These are phyloP conservation scores for Puccinia horiana DNA, from an alignment of 1,284 basidiomycete genomes.

Conservation along the genomic window DNA sequence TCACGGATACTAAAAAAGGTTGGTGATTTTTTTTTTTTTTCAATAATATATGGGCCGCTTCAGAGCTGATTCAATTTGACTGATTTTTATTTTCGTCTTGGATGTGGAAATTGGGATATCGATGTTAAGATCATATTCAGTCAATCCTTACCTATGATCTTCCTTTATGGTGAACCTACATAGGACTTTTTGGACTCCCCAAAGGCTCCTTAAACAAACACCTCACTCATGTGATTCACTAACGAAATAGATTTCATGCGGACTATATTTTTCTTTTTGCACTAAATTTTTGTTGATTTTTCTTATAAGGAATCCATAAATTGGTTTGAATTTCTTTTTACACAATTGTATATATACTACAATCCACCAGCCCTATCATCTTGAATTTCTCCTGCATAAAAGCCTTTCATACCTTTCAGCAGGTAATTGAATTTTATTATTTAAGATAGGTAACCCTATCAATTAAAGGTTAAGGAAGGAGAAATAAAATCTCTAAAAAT, in stretches of 20 bases:
- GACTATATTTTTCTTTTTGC: not conserved
- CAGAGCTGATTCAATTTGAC: not conserved
- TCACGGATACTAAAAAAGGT: constrained; percentile 5
- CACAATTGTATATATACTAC: too few species aligned
- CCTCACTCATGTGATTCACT: not conserved
- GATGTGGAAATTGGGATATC: not conserved
- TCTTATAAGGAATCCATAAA: too few species aligned
- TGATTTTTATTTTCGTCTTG: not conserved
- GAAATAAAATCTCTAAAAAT: too few species aligned
- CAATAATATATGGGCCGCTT: not conserved
- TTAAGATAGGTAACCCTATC: too few species aligned
- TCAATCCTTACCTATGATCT: constrained; percentile 8
- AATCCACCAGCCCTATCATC: too few species aligned
- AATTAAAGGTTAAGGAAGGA: too few species aligned
- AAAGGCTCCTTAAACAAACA: not conserved
- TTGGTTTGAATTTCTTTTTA: too few species aligned
- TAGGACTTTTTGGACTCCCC: too few species aligned
- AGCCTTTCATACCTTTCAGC: too few species aligned
- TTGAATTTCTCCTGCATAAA: too few species aligned
- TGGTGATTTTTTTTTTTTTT: not conserved
- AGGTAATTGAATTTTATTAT: too few species aligned
- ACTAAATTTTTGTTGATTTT: too few species aligned
- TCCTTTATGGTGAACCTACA: not conserved
- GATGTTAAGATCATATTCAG: not conserved
- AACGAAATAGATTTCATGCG: not conserved